A percentile compares a stretch with the other conserved stretches of the same genome.
Conservation (phyloP, 2,329 filamentous ascomycete genomes). For the Podosphaera xanthii region DNA sequence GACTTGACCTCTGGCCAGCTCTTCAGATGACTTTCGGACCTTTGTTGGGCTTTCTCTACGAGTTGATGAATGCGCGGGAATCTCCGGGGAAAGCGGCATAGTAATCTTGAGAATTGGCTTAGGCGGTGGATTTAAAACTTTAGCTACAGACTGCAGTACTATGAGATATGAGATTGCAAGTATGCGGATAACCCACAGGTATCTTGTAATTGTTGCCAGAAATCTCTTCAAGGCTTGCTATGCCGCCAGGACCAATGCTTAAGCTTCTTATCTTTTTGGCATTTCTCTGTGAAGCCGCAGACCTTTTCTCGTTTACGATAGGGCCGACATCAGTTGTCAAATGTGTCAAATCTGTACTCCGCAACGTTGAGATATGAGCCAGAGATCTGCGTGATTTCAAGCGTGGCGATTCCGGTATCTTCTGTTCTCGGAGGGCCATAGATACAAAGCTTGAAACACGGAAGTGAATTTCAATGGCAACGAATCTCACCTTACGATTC, state of each 20-base stretch:
- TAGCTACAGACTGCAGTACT: constrained; percentile 11
- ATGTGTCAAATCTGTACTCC: constrained; percentile 54
- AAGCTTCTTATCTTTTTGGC: constrained; percentile 65
- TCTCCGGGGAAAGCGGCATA: constrained; percentile 40
- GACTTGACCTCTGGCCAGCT: constrained; percentile 10
- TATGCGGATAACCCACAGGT: constrained; percentile 15
- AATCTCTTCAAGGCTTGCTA: constrained; percentile 57
- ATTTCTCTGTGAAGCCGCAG: constrained; percentile 8
- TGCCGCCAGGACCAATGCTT: constrained; percentile 78
- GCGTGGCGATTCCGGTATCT: constrained; percentile 31
- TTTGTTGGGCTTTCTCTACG: constrained; percentile 13
- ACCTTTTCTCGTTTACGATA: constrained; percentile 11
- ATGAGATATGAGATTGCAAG: constrained; percentile 4
- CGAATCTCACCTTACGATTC: too few relatives aligned
- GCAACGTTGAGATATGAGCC: constrained; percentile 30
- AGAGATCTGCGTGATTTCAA: constrained; percentile 45
- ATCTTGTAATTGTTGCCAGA: constrained; percentile 64
- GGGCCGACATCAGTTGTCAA: constrained; percentile 41
- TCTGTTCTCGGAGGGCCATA: constrained; percentile 22
- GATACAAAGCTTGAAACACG: constrained; percentile 6
- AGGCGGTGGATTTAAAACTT: constrained; percentile 22
- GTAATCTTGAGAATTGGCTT: constrained; percentile 66
- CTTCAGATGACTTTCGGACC: constrained; percentile 8
- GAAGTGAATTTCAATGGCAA: background rate
- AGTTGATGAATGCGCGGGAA: constrained; percentile 28